A percentile compares a stretch with the other conserved stretches of the same genome.
Conservation (phyloP, 2,329 filamentous ascomycete genomes). For the Colletotrichum graminicola region DNA sequence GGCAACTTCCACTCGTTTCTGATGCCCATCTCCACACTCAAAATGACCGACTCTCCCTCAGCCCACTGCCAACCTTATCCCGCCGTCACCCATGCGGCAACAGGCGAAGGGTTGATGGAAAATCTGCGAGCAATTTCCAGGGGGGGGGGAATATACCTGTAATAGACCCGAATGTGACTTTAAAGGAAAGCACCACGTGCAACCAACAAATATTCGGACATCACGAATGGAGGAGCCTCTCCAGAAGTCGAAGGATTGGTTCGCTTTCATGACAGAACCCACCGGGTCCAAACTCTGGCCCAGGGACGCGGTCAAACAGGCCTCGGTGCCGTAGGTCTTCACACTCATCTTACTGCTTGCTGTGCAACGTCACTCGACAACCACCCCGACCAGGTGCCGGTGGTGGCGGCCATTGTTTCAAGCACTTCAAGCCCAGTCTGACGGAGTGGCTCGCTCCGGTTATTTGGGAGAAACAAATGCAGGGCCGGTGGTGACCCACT, state of each 20-base stretch:
- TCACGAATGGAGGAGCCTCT: slow-evolving; percentile 17
- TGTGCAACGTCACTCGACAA: background rate
- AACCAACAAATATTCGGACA: slow-evolving; percentile 7
- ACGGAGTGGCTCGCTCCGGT: background rate
- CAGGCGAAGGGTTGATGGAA: slow-evolving; percentile 19
- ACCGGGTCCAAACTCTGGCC: background rate
- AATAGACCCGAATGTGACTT: slow-evolving; percentile 14
- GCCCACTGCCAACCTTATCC: slow-evolving; percentile 27
- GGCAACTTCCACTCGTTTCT: background rate
- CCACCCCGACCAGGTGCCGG: background rate
- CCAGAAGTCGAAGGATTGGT: background rate
- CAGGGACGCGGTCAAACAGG: background rate
- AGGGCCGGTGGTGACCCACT: background rate
- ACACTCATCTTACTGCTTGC: slow-evolving; percentile 26
- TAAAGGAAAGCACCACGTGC: slow-evolving; percentile 16
- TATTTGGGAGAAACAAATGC: background rate
- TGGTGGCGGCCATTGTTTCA: background rate
- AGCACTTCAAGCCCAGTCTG: background rate
- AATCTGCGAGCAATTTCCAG: slow-evolving; percentile 23
- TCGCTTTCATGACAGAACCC: slow-evolving; percentile 5
- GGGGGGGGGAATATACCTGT: too few species aligned
- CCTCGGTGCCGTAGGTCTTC: slow-evolving; percentile 17
- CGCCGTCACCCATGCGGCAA: slow-evolving; percentile 25
- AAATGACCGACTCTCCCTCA: background rate
- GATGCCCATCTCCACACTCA: slow-evolving; percentile 4